Conservation (phyloP, 441 rosid genomes). For the Gossypium trilobum region DNA sequence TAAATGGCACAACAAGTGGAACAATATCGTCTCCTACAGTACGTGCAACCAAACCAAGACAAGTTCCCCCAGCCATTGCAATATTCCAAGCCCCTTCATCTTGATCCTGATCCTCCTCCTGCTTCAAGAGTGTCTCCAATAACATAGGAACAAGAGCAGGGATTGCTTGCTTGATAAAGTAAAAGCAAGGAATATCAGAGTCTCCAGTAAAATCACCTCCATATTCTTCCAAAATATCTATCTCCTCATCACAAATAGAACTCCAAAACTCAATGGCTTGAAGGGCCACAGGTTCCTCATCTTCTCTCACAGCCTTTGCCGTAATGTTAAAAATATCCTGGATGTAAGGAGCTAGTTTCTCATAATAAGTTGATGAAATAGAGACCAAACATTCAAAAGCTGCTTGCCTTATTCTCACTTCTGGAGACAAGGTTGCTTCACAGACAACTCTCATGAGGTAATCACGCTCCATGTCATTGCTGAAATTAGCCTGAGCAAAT, state of each 20-base stretch:
- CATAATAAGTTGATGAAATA: constrained; percentile 62
- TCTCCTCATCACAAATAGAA: constrained; percentile 55
- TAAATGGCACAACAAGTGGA: constrained; percentile 64
- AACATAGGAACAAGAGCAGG: constrained; percentile 51
- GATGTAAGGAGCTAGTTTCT: constrained; percentile 53
- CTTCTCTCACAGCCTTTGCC: constrained; percentile 59
- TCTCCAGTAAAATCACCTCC: constrained; percentile 34
- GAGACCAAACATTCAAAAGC: constrained; percentile 73
- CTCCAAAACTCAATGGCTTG: constrained; percentile 72
- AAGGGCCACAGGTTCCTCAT: constrained; percentile 61
- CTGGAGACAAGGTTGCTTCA: constrained; percentile 59
- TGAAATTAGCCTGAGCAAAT: constrained; percentile 69
- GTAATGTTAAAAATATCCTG: constrained; percentile 55
- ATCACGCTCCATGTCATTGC: constrained; percentile 68
- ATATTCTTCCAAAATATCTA: constrained; percentile 41
- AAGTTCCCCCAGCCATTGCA: constrained; percentile 57
- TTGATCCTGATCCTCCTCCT: constrained; percentile 57
- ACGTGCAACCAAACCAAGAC: constrained; percentile 65
- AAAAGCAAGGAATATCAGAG: constrained; percentile 37
- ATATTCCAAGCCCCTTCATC: constrained; percentile 70
- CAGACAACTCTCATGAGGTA: constrained; percentile 68
- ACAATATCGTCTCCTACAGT: constrained; percentile 66
- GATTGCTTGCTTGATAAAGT: constrained; percentile 53
- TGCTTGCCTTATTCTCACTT: constrained; percentile 58
- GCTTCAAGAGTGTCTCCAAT: constrained; percentile 59